phyloP scores from a whole-genome alignment of 1,139 yeast species.

The Debaryomycetaceae sp. region DNA sequence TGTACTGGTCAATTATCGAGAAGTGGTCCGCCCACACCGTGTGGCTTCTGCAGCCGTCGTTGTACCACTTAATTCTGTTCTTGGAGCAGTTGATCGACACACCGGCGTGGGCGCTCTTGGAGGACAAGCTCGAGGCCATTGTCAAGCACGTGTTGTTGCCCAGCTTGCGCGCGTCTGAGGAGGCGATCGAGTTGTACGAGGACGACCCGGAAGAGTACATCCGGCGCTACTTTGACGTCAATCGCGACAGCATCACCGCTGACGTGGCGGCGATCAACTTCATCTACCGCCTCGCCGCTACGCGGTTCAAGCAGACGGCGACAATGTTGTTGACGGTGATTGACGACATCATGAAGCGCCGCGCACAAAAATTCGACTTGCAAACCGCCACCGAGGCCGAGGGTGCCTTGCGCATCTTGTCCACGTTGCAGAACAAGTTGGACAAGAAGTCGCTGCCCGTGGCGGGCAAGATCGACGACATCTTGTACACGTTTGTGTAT shows the following conservation, averaged over 20 bases:
- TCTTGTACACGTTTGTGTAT: constrained; percentile 39
- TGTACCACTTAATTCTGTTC: constrained; percentile 60
- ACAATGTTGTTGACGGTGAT: constrained; percentile 41
- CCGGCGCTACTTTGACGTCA: constrained; percentile 63
- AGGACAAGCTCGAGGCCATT: constrained; percentile 55
- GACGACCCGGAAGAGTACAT: constrained; percentile 74
- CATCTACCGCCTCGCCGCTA: constrained; percentile 46
- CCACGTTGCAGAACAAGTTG: constrained; percentile 42
- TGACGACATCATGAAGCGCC: constrained; percentile 46
- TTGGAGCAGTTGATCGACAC: constrained; percentile 57
- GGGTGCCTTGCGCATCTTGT: constrained; percentile 48
- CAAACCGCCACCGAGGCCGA: constrained; percentile 40
- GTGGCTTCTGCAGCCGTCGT: constrained; percentile 58
- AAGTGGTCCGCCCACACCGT: constrained; percentile 52
- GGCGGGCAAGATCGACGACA: constrained; percentile 41
- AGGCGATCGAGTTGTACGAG: constrained; percentile 58
- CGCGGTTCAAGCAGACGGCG: constrained; percentile 44
- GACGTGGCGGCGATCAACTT: constrained; percentile 83
- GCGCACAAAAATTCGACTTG: constrained; percentile 25
- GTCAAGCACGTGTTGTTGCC: constrained; percentile 61
- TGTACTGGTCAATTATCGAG: constrained; percentile 57
- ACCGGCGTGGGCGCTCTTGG: constrained; percentile 51
- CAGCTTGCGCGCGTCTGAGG: constrained; percentile 52
- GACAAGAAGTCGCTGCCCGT: constrained; percentile 38
- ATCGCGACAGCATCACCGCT: constrained; percentile 68